Evolutionary conservation across 768 basidiomycete species (phyloP).

Genomic region (Boletus huronensis): DNA sequence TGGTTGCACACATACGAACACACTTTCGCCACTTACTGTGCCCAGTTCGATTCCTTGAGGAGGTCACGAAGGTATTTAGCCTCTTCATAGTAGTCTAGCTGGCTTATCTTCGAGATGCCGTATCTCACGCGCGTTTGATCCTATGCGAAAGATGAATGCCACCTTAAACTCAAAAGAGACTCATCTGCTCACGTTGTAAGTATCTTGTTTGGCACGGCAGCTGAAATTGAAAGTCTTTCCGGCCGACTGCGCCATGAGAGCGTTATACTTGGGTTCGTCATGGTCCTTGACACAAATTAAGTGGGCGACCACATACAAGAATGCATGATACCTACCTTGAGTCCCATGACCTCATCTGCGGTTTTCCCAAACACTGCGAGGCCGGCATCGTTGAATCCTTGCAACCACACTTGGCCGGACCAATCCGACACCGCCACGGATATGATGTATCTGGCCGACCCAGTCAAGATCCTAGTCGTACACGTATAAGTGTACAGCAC

Average conservation of each 20-base stretch:
- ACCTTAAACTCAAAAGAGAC: background rate
- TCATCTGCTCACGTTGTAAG: constrained; percentile 66
- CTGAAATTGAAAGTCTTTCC: constrained; percentile 78
- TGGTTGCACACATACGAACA: background rate
- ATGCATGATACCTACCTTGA: constrained; percentile 48
- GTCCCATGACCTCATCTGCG: constrained; percentile 73
- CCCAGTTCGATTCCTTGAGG: constrained; percentile 57
- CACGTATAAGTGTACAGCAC: constrained; percentile 19
- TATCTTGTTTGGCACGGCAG: constrained; percentile 84
- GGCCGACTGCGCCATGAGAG: constrained; percentile 57
- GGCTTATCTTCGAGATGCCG: constrained; percentile 64
- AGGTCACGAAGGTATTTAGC: constrained; percentile 54
- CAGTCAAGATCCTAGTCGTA: constrained; percentile 1
- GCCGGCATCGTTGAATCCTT: constrained; percentile 94
- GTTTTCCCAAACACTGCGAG: constrained; percentile 67
- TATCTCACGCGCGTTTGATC: constrained; percentile 82
- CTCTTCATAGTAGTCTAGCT: constrained; percentile 69
- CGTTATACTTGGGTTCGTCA: constrained; percentile 56
- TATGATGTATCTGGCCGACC: constrained; percentile 62
- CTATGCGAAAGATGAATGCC: constrained; percentile 36
- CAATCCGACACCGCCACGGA: constrained; percentile 86
- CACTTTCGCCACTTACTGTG: constrained; percentile 23
- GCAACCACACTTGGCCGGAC: constrained; percentile 87
- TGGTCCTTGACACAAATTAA: constrained; percentile 42
- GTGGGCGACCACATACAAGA: background rate